Conservation (phyloP, 306 rosid genomes). For the Carpinus viminea region DNA sequence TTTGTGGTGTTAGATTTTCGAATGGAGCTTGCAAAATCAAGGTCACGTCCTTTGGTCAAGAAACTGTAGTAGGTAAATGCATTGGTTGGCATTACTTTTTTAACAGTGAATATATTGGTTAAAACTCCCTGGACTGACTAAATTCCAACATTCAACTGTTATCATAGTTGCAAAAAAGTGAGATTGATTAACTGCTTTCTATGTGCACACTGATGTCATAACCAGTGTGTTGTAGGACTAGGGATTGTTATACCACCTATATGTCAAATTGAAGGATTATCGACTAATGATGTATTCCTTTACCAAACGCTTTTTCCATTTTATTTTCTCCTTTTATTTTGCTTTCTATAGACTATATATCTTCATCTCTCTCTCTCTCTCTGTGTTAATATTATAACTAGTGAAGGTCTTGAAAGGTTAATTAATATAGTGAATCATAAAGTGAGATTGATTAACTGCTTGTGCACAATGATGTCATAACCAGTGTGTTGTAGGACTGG, state of each 20-base stretch:
- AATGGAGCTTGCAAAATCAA: conserved; percentile 98
- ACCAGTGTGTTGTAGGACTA: background rate
- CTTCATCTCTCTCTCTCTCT: too few relatives aligned
- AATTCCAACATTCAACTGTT: background rate
- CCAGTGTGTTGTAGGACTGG: background rate
- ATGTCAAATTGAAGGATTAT: background rate
- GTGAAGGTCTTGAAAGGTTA: too few relatives aligned
- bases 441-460: background rate
- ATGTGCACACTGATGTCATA: background rate
- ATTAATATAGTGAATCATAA: too few relatives aligned
- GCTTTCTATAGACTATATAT: too few relatives aligned
- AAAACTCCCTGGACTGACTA: background rate
- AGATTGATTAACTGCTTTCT: background rate
- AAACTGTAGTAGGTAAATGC: conserved; percentile 68
- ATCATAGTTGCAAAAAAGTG: background rate
- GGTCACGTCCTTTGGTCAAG: conserved; percentile 94
- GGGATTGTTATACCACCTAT: background rate
- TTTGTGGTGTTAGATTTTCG: conserved; percentile 64
- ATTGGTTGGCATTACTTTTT: conserved; percentile 21
- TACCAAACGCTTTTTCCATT: too few relatives aligned
- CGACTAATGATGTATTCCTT: too few relatives aligned
- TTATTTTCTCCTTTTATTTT: too few relatives aligned
- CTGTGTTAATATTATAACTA: too few relatives aligned
- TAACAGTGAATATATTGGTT: conserved; percentile 2
- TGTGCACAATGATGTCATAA: background rate